Base-by-base conservation (phyloP, 140 eudicot genomes). In the Anethum foeniculum region DNA sequence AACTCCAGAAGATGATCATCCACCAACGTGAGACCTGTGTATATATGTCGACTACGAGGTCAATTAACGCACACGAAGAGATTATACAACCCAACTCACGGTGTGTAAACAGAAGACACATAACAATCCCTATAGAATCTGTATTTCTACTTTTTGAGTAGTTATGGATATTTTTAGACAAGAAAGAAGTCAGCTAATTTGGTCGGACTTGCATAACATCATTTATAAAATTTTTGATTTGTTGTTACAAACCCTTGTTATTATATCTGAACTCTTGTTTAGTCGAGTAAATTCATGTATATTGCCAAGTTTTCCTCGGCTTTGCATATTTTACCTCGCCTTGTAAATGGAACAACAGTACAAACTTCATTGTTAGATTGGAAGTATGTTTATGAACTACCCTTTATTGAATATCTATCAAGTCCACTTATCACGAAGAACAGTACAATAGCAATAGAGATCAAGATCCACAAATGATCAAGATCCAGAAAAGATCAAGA, bases 1-100 rank as follows among this genome's bases (percentile, higher is more conserved):
- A 76, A 92, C 88, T 38, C 93, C 87, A 6, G 93, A 90, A 88
- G 99, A 95, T 18, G 99, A 95, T 85, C 97, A 89, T 77, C 99
- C 97, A 25, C 93, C 90, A 76, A 86, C 88, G 89, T 88, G 85
- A 88, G 77, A 23, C 64, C 71, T 75, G 76, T 71, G 19, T 34
- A 21, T 36, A 19, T 71, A 38, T 15, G 14, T n/a, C 18, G 44
- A n/a, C 73, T 23, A 13, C 39, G 47, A 41, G 54, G 78, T 15
- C 12, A 15, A 7, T n/a, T 5, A 8, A 60, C n/a, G n/a, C 68
- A 23, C 51, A 16, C 41, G 18, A 18, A n/a, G 51, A 80, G 36
- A 32, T n/a, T 39, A 36, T 11, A 21, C 41, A 43, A 49, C 7
- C 71, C 9, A 21, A 0, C 60, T 74, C 43, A 73, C 34, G 9